Base-by-base conservation (phyloP, 2,329 filamentous ascomycete species). In the Claviceps sorghi region DNA sequence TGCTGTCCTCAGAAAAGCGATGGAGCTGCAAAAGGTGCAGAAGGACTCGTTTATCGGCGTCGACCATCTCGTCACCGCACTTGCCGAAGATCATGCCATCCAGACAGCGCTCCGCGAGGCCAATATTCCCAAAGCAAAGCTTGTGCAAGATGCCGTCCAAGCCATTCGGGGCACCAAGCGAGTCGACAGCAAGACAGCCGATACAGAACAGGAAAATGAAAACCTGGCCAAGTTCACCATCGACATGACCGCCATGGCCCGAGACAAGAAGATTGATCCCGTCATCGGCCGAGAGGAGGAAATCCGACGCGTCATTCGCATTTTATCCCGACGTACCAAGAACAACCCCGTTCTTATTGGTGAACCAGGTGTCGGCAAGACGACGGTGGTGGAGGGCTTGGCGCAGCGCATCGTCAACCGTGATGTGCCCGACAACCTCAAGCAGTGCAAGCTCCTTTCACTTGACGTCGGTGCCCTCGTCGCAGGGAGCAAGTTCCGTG, bases 301-400 rank as follows among this genome's bases (percentile, higher is more conserved):
- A 67, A 96, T 96, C 61, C 79, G 91, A 62, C 79, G 91, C 62
- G 90, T 95, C 26, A 82, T 97, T 59, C 83, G 91, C 53, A 97
- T 97, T 58, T 74, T 97, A 56, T 95, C 89, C 38, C 79, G 93
- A 66, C 80, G 91, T 64, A 97, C 91, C 56, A 97, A 97, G 79
- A 97, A 98, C 76, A 98, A 98, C 69, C 93, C 93, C 1, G 91
- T 97, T 48, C 79, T 98, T 58, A 97, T 98, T 58, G 93, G 93
- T 72, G 90, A 97, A 65, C 91, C 93, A 38, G 93, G 93, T 82
- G 93, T 97, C 26, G 93, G 93, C 65, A 98, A 98, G 75, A 98
- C 93, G 4, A 96, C 93, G 5, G 90, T 98, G 53, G 89, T 97
- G 49, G 93, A 98, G 72, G 93, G 93, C 62, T 77, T 98, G 54